Evolutionary conservation across 106 monocot genomes (phyloP).

Genomic region (Xerophyta viscosa): DNA sequence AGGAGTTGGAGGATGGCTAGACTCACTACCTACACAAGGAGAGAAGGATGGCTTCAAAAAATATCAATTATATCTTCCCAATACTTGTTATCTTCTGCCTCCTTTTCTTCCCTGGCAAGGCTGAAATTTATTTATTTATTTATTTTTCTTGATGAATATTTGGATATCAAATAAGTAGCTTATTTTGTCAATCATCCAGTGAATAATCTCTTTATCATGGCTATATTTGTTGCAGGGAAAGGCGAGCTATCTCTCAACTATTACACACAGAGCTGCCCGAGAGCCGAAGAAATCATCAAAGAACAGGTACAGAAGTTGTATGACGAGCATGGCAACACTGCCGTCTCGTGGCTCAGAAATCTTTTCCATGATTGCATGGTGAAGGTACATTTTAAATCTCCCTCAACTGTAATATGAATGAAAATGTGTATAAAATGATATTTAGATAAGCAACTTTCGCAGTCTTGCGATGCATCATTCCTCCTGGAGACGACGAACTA

Average conservation of each 20-base stretch:
- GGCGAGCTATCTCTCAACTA: conserved; percentile 21
- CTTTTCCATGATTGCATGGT: conserved; percentile 81
- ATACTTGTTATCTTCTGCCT: too few relatives aligned
- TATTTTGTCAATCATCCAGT: too few relatives aligned
- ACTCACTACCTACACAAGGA: too few relatives aligned
- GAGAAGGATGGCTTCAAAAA: too few relatives aligned
- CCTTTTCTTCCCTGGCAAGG: too few relatives aligned
- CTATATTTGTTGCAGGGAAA: conserved; percentile 1
- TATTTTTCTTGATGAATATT: too few relatives aligned
- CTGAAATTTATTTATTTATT: too few relatives aligned
- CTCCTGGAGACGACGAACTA: conserved; percentile 22
- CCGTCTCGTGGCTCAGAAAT: conserved; percentile 59
- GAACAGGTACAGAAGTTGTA: conserved; percentile 44
- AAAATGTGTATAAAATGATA: neutral
- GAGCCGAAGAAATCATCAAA: conserved; percentile 47
- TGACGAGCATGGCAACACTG: conserved; percentile 58
- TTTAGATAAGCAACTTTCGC: neutral
- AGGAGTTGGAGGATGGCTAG: too few relatives aligned
- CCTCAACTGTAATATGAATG: neutral
- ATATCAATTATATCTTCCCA: too few relatives aligned
- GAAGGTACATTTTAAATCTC: conserved; percentile 9
- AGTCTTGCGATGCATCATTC: conserved; percentile 61
- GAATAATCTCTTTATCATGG: too few relatives aligned
- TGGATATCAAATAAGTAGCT: too few relatives aligned
- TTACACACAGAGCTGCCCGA: conserved; percentile 48